phyloP scores from a whole-genome alignment of 2,329 filamentous ascomycete species.

The Penicillium sp. region DNA sequence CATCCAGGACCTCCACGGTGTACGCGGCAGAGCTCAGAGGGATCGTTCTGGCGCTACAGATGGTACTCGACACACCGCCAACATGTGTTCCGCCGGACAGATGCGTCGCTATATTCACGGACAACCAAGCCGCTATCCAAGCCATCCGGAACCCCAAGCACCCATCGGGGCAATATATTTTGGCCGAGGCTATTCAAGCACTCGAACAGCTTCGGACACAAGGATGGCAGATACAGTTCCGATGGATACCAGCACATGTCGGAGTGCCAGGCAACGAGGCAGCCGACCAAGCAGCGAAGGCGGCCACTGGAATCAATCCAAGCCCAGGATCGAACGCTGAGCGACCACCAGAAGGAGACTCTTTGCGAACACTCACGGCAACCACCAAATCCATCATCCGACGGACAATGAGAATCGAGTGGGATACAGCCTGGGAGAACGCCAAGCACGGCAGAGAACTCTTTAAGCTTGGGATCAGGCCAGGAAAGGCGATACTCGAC shows the following conservation, averaged over 20 bases:
- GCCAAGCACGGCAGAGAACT: slow-evolving; percentile 23
- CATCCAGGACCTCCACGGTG: background rate
- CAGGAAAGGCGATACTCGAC: slow-evolving; percentile 15
- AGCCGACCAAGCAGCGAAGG: background rate
- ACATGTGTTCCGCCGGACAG: background rate
- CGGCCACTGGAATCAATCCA: background rate
- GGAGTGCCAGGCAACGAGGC: slow-evolving; percentile 3
- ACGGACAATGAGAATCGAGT: slow-evolving; percentile 21
- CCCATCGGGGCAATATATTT: slow-evolving; percentile 6
- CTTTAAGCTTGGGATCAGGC: slow-evolving; percentile 18
- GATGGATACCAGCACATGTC: slow-evolving; percentile 7
- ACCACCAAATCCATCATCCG: slow-evolving; percentile 14
- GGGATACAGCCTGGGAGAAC: slow-evolving; percentile 18
- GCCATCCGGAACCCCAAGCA: slow-evolving; percentile 9
- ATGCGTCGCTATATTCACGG: slow-evolving; percentile 1
- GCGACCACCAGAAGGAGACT: background rate
- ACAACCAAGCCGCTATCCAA: slow-evolving; percentile 8
- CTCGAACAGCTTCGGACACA: background rate
- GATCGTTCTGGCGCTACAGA: background rate
- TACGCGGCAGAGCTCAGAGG: slow-evolving; percentile 7
- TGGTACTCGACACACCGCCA: background rate
- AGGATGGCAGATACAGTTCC: background rate
- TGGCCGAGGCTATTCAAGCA: background rate
- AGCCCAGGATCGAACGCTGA: background rate
- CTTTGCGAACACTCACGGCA: background rate